Conservation (phyloP, 805 yeast species). For the Candida ficus region DNA sequence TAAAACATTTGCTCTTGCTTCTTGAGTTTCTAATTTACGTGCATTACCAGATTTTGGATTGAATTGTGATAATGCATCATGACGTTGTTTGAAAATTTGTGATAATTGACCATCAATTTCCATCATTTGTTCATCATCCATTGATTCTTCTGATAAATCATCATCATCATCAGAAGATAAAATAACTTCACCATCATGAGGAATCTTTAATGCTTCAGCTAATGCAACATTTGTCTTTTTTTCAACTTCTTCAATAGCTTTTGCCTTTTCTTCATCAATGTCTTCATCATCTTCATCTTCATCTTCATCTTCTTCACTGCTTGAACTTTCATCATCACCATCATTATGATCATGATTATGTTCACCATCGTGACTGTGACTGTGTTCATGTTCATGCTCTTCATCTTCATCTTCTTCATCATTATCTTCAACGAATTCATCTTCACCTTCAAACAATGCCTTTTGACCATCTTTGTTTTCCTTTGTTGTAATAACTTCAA, state of each 20-base stretch:
- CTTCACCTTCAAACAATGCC: constrained; percentile 63
- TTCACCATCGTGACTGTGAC: constrained; percentile 25
- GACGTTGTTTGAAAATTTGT: constrained; percentile 77
- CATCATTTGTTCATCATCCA: constrained; percentile 97
- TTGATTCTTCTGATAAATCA: constrained; percentile 67
- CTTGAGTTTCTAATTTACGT: constrained; percentile 66
- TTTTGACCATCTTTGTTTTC: constrained; percentile 83
- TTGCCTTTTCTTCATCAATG: constrained; percentile 18
- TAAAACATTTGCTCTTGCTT: constrained; percentile 75
- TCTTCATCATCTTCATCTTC: constrained; percentile 27
- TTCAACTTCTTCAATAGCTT: constrained; percentile 38
- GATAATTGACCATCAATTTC: constrained; percentile 84
- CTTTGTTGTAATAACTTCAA: constrained; percentile 53
- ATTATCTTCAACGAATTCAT: constrained; percentile 42
- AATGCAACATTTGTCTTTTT: constrained; percentile 55
- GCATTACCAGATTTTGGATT: constrained; percentile 54
- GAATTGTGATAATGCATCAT: constrained; percentile 52
- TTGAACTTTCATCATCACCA: constrained; percentile 23
- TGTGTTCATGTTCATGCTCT: constrained; percentile 27
- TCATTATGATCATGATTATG: constrained; percentile 32
- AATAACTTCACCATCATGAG: constrained; percentile 39
- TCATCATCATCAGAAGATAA: constrained; percentile 41
- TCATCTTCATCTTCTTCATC: constrained; percentile 33
- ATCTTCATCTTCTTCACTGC: constrained; percentile 16
- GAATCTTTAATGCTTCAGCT: constrained; percentile 68